Evolutionary conservation across 75 land plant species (phyloP).

Genomic region (Sequoiadendron giganteum): DNA sequence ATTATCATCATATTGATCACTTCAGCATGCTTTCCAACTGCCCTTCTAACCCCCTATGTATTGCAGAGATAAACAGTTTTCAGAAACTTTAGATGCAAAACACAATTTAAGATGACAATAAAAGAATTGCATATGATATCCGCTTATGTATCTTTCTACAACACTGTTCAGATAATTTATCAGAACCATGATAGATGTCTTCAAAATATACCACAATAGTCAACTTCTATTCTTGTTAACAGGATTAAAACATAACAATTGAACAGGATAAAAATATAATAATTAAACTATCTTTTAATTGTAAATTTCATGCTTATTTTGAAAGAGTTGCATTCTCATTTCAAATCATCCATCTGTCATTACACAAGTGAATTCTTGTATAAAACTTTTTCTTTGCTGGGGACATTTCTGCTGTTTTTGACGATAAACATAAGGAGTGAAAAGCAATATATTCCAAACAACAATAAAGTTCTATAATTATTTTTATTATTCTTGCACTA

Average conservation of each 20-base stretch:
- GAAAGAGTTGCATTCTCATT: background rate
- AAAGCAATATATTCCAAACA: background rate
- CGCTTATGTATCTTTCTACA: background rate
- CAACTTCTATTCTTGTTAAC: background rate
- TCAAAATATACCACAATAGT: background rate
- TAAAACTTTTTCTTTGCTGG: background rate
- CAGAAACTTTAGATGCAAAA: background rate
- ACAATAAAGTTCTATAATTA: too few species aligned
- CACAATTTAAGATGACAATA: background rate
- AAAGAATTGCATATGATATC: background rate
- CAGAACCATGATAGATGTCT: background rate
- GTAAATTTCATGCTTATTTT: background rate
- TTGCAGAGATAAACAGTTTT: background rate
- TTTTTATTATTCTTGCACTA: too few species aligned
- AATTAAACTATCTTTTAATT: background rate
- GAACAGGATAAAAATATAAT: background rate
- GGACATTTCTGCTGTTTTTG: background rate
- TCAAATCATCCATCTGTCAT: background rate
- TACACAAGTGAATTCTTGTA: background rate
- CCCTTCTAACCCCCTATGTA: conserved; percentile 48
- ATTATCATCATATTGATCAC: conserved; percentile 40
- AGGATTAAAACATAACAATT: background rate
- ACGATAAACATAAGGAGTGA: background rate
- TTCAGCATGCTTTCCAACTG: conserved; percentile 57
- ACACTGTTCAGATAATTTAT: background rate